Evolutionary conservation across 2,329 filamentous ascomycete species (phyloP), one percentile per base, ranked within the genome.

Genomic region (Exophiala phaeomuriformis): DNA sequence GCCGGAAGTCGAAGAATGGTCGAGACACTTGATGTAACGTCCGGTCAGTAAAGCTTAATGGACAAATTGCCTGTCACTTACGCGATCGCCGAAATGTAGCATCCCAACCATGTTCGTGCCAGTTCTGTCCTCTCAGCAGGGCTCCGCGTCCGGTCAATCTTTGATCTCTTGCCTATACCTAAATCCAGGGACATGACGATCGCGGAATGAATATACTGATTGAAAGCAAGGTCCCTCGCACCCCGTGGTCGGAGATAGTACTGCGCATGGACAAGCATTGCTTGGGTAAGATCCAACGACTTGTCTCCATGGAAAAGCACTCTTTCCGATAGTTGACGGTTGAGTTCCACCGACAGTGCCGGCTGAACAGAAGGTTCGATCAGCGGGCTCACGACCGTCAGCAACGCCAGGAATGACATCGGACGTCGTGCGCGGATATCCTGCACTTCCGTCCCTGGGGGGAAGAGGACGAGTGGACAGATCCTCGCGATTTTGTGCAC

Each of bases 221-320:
- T 94, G 67, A 93, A 94, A 65, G 91, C 90, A 65, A 91, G 80
- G 69, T 93, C 85, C 63, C 93, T 87, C 51, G 86, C 86, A 61
- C 85, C 79, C 60, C 90, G 83, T 0, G 89, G 89, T 10, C 88
- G 87, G 66, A 83, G 83, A 67, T 94, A 93, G 87, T 88, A 95
- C 12, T 90, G 78, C 19, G 84, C 81, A 5, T 81, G 76, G 1
- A 95, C 72, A 52, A 88, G 77, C 43, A 94, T 71, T 1, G 87
- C 81, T 69, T 95, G 89, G 7, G 93, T 80, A 4, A 95, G 74
- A 68, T 95, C 89, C n/a, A 95, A 70, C 33, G 80, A 88, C 72
- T 94, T 94, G 61, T 88, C 83, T 10, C 86, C 88, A 4, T 80
- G 79, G 33, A 90, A 74, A 61, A 93, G 78, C 33, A 90, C 78